Conservation (phyloP, 768 basidiomycete species). For the Cyclocybe cylindracea region DNA sequence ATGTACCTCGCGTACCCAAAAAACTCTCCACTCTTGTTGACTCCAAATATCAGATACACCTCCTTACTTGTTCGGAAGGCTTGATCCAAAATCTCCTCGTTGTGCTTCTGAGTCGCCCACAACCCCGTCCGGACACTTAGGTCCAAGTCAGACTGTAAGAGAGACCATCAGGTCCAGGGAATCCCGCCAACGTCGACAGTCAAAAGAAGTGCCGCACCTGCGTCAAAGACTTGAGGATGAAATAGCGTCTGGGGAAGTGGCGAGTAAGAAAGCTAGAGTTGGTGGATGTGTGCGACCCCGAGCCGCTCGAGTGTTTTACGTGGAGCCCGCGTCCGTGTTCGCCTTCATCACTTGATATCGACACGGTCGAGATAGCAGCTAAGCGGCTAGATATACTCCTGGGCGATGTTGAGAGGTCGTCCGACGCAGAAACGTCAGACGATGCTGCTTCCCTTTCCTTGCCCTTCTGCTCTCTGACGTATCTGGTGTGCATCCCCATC, state of each 20-base stretch:
- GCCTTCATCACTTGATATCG: constrained; percentile 46
- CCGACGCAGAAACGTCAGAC: constrained; percentile 19
- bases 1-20: constrained; percentile 86
- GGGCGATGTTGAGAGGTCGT: constrained; percentile 20
- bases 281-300: constrained; percentile 77
- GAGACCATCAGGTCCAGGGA: constrained; percentile 5
- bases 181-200: background rate
- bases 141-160: constrained; percentile 69
- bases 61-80: constrained; percentile 90
- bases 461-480: constrained; percentile 66
- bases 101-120: constrained; percentile 95
- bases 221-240: constrained; percentile 88
- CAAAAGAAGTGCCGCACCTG: constrained; percentile 47
- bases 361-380: constrained; percentile 27
- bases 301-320: constrained; percentile 51
- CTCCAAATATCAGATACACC: constrained; percentile 88
- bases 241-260: constrained; percentile 87
- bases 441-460: constrained; percentile 28
- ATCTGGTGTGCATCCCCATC: constrained; percentile 78
- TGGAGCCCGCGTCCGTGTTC: constrained; percentile 13
- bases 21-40: constrained; percentile 93
- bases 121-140: constrained; percentile 74
- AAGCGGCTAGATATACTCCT: constrained; percentile 27
- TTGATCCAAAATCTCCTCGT: constrained; percentile 88
- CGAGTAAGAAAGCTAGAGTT: constrained; percentile 75